These are phyloP conservation scores for Ilex asprella DNA, from an alignment of 257 asterid genomes.

Conservation along the genomic window DNA sequence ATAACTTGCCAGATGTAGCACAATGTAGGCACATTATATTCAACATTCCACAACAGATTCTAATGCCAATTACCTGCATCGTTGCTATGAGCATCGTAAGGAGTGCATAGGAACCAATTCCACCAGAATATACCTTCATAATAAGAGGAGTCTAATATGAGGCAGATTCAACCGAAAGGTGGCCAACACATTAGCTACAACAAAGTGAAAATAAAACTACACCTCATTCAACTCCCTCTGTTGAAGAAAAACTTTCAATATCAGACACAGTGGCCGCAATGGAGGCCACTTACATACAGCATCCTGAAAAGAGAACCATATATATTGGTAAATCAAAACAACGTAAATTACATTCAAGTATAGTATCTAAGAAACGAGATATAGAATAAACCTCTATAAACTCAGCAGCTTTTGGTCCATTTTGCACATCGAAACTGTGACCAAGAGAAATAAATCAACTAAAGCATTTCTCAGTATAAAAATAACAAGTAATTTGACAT, in stretches of 20 bases:
- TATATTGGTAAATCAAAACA: not conserved
- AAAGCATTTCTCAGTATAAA: not conserved
- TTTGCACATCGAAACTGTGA: slow-evolving; percentile 81
- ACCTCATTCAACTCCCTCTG: slow-evolving; percentile 98
- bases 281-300: slow-evolving; percentile 82
- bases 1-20: not conserved
- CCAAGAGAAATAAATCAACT: not conserved
- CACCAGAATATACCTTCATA: slow-evolving; percentile 91
- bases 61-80: slow-evolving; percentile 64
- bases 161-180: slow-evolving; percentile 8
- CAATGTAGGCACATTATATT: slow-evolving; percentile 1
- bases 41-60: not conserved
- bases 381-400: slow-evolving; percentile 56
- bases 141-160: slow-evolving; percentile 13
- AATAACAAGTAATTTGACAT: slow-evolving; percentile 7
- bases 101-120: slow-evolving; percentile 94
- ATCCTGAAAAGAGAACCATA: slow-evolving; percentile 34
- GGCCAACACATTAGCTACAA: slow-evolving; percentile 7
- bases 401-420: slow-evolving; percentile 97
- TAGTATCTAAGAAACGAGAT: not conserved
- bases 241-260: slow-evolving; percentile 86
- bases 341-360: slow-evolving; percentile 9
- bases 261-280: slow-evolving; percentile 75
- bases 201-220: slow-evolving; percentile 5
- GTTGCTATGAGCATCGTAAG: slow-evolving; percentile 90